A percentile compares a stretch with the other conserved stretches of the same genome.
These are phyloP conservation scores for Trichoderma gamsii DNA, from an alignment of 495 filamentous ascomycete genomes.

Conservation along the genomic window DNA sequence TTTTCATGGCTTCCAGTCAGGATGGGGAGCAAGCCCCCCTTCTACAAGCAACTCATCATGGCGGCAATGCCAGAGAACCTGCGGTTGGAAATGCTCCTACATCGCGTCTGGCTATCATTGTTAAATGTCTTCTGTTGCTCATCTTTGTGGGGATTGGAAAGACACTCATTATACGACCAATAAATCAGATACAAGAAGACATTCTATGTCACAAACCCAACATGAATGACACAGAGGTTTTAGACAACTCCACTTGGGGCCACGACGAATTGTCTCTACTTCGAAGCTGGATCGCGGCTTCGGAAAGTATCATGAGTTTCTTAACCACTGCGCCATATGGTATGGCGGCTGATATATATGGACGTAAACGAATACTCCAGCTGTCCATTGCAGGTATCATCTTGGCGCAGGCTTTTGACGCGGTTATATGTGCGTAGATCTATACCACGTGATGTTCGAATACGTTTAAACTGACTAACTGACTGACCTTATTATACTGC, in stretches of 20 bases:
- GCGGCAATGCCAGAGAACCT: neutral
- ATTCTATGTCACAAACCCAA: neutral
- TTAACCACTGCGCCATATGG: slow-evolving; percentile 1
- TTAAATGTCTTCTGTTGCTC: slow-evolving; percentile 1
- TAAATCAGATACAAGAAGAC: slow-evolving; percentile 3
- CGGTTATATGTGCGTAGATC: neutral
- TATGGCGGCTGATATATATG: slow-evolving; percentile 6
- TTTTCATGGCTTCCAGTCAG: slow-evolving; percentile 1
- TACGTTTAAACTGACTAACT: neutral
- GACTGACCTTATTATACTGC: neutral
- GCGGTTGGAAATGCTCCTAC: neutral
- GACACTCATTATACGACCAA: neutral
- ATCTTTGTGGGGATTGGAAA: neutral
- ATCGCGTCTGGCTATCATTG: slow-evolving; percentile 2
- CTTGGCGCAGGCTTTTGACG: neutral
- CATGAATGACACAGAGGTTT: neutral
- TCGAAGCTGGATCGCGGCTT: slow-evolving; percentile 3
- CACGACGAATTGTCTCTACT: neutral
- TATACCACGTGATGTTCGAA: neutral
- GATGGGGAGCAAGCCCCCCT: slow-evolving; percentile 5
- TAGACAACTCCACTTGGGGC: neutral
- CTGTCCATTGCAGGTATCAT: neutral
- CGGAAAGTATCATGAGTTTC: neutral
- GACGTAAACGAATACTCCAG: slow-evolving; percentile 4
- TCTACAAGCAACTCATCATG: slow-evolving; percentile 5